Conservation (phyloP, 257 asterid genomes). For the Plantago ovata region DNA sequence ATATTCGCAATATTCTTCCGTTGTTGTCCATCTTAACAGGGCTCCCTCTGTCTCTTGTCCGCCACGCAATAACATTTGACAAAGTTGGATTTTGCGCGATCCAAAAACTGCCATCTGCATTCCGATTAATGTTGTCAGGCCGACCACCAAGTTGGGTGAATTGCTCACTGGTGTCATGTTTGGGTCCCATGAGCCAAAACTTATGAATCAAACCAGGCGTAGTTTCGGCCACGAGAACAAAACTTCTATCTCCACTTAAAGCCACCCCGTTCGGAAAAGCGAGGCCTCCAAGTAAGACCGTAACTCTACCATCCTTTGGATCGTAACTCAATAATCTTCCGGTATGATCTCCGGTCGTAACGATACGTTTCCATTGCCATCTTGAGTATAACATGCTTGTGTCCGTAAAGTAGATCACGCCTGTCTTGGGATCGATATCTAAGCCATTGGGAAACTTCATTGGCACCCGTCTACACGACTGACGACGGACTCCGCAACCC, state of each 20-base stretch:
- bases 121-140: constrained; percentile 69
- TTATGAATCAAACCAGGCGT: constrained; percentile 31
- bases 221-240: constrained; percentile 45
- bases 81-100: no score
- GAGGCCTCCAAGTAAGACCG: constrained; percentile 46
- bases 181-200: constrained; percentile 56
- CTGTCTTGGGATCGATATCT: background rate
- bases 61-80: no score
- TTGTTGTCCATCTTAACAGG: no score
- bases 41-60: no score
- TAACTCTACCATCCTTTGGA: constrained; percentile 37
- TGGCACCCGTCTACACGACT: background rate
- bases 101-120: constrained; percentile 61
- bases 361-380: no score
- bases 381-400: no score
- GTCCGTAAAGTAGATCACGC: constrained; percentile 3
- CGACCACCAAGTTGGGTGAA: constrained; percentile 56
- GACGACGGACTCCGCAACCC: background rate
- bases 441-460: background rate
- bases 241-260: constrained; percentile 49
- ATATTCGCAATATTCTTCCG: no score
- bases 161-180: constrained; percentile 42
- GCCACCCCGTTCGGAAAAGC: constrained; percentile 70
- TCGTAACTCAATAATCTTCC: constrained; percentile 66
- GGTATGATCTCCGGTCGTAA: constrained; percentile 28